Percentiles rank a stretch among this genome's conserved stretches.
phyloP scores from a whole-genome alignment of 257 asterid genomes.

The Cinchona pubescens region DNA sequence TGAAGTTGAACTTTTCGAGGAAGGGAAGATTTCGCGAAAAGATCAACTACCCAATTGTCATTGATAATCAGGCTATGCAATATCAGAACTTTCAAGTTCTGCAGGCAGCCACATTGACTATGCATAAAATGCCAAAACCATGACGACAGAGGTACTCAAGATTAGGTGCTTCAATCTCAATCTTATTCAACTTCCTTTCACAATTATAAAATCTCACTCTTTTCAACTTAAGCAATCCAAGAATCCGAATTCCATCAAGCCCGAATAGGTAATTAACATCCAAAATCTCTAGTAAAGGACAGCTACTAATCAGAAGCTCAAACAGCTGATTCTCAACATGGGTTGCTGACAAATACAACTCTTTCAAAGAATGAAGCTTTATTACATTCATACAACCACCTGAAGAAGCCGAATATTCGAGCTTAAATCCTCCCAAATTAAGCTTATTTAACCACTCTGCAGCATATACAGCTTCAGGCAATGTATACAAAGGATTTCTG shows the following conservation, averaged over 20 bases:
- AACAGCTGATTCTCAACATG: neutral
- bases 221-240: neutral
- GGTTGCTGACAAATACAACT: neutral
- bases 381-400: neutral
- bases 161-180: constrained; percentile 4
- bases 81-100: neutral
- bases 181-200: neutral
- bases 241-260: neutral
- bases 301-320: neutral
- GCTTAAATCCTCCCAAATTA: constrained; percentile 1
- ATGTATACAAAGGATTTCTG: no score
- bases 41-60: neutral
- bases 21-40: neutral
- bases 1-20: neutral
- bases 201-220: neutral
- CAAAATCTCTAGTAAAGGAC: constrained; percentile 10
- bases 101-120: constrained; percentile 1
- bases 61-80: neutral
- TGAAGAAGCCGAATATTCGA: neutral
- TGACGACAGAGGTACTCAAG: neutral
- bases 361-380: neutral
- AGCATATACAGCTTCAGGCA: constrained; percentile 2
- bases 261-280: neutral
- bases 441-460: neutral
- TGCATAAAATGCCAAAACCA: neutral